Conservation (phyloP, 352 stramenopile species). For the Globisporangium polare region DNA sequence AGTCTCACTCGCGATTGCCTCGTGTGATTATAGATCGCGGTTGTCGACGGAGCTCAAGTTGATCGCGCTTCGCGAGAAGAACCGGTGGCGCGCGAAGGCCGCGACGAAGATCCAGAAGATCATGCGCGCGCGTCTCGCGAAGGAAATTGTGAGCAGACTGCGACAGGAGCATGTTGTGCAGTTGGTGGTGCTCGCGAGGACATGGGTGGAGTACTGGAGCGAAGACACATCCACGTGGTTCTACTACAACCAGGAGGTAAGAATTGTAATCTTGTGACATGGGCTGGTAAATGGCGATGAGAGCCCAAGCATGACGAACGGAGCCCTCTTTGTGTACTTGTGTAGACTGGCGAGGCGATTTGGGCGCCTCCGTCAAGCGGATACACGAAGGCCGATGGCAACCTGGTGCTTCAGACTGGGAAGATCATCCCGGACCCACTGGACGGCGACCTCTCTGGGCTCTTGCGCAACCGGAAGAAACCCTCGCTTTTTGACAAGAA, state of each 20-base stretch:
- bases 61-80: slow-evolving; percentile 54
- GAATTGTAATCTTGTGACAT: not conserved
- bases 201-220: slow-evolving; percentile 77
- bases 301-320: slow-evolving; percentile 9
- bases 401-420: slow-evolving; percentile 66
- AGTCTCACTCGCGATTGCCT: no score
- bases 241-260: slow-evolving; percentile 69
- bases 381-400: slow-evolving; percentile 67
- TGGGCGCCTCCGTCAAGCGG: slow-evolving; percentile 63
- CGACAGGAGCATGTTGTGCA: slow-evolving; percentile 28
- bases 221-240: slow-evolving; percentile 71
- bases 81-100: slow-evolving; percentile 39
- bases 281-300: not conserved
- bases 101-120: slow-evolving; percentile 69
- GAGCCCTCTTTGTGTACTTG: no score
- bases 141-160: slow-evolving; percentile 27
- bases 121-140: slow-evolving; percentile 44
- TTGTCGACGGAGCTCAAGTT: slow-evolving; percentile 69
- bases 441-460: slow-evolving; percentile 31
- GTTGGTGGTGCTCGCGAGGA: slow-evolving; percentile 42
- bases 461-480: slow-evolving; percentile 22
- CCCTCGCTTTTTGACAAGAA: slow-evolving; percentile 11
- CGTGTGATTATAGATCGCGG: slow-evolving; percentile 31
- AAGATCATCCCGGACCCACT: slow-evolving; percentile 53
- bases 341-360: slow-evolving; percentile 58